Conservation (phyloP, 2,329 filamentous ascomycete genomes). For the Paramyrothecium sp. region DNA sequence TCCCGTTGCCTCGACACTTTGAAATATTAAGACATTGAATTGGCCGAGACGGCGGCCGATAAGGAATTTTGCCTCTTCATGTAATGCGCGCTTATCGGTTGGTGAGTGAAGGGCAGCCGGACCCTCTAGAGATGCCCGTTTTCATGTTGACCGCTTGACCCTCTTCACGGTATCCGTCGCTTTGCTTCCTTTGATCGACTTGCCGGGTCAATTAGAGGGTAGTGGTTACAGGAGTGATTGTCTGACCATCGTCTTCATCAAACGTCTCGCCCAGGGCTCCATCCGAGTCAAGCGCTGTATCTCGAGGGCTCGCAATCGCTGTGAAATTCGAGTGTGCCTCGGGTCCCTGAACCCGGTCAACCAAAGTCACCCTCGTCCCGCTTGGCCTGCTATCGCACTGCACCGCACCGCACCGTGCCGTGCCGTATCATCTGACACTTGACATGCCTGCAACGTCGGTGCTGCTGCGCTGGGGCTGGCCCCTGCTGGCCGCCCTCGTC, state of each 20-base stretch:
- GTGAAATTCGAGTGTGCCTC: no score
- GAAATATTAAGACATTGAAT: background rate
- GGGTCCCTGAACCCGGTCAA: no score
- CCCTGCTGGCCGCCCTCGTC: slow-evolving; percentile 26
- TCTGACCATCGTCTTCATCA: no score
- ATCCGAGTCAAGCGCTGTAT: no score
- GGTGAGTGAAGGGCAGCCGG: background rate
- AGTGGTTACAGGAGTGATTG: no score
- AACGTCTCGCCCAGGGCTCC: no score
- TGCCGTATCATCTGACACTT: no score
- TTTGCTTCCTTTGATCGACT: background rate
- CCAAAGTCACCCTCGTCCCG: no score
- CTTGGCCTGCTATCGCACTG: no score
- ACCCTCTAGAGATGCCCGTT: background rate
- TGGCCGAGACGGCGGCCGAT: background rate
- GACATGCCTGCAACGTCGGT: slow-evolving; percentile 6
- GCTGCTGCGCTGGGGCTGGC: slow-evolving; percentile 25
- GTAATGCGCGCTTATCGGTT: background rate
- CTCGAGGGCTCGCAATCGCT: no score
- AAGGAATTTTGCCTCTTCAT: background rate
- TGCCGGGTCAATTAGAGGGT: no score
- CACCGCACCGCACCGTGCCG: no score
- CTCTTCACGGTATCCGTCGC: background rate
- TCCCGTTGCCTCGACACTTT: background rate
- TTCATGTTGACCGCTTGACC: background rate